Evolutionary conservation across 2,329 filamentous ascomycete species (phyloP).

Genomic region (Botryotinia calthae): DNA sequence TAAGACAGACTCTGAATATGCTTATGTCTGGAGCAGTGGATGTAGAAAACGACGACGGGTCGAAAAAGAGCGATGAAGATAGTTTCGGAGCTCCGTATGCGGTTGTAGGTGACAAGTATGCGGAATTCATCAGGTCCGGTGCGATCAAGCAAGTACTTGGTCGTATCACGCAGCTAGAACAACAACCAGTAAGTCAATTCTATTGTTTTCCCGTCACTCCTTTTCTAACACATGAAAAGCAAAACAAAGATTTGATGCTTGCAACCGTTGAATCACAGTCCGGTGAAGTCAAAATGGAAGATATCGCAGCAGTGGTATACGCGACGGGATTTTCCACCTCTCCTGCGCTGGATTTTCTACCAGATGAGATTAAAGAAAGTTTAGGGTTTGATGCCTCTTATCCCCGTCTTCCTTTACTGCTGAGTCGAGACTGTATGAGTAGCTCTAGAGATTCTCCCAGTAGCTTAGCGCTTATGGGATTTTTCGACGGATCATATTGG

Average conservation of each 20-base stretch:
- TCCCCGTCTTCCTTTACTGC: conserved; percentile 2
- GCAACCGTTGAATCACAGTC: background rate
- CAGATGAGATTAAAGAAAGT: background rate
- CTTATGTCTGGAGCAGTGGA: background rate
- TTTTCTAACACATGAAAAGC: background rate
- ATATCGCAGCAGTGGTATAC: conserved; percentile 5
- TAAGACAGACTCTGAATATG: background rate
- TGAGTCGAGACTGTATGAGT: conserved; percentile 5
- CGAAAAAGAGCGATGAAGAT: too few relatives aligned
- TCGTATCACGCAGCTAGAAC: conserved; percentile 9
- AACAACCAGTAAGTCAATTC: background rate
- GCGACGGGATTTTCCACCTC: conserved; percentile 11
- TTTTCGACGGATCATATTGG: conserved; percentile 16
- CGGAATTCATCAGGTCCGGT: conserved; percentile 27
- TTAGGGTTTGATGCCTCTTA: background rate
- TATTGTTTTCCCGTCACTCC: background rate
- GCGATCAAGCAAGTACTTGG: conserved; percentile 26
- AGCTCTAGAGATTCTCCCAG: background rate
- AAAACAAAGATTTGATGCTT: background rate
- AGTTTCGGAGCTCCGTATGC: conserved; percentile 24
- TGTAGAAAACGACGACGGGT: background rate
- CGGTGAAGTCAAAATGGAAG: background rate
- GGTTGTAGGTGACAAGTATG: conserved; percentile 28
- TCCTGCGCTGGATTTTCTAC: conserved; percentile 4
- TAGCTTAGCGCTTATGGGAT: conserved; percentile 18